Evolutionary conservation across 108 stramenopile genomes (phyloP).

Genomic region (Nitzschia sp.): DNA sequence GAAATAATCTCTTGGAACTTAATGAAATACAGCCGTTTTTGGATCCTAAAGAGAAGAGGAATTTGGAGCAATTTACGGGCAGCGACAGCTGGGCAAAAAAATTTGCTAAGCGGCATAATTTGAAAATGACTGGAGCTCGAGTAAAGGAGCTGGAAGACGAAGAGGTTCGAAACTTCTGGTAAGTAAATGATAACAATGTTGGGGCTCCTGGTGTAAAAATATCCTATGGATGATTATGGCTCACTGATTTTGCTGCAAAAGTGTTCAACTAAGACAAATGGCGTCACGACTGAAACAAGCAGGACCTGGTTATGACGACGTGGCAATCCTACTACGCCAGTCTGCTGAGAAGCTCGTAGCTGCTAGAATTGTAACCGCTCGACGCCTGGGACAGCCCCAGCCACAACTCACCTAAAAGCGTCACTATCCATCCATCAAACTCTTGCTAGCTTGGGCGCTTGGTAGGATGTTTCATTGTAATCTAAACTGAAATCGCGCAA

Average conservation of each 20-base stretch:
- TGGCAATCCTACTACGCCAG: constrained; percentile 22
- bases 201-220: neutral
- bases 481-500: no score
- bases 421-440: neutral
- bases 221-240: neutral
- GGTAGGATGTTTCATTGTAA: no score
- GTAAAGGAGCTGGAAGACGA: constrained; percentile 31
- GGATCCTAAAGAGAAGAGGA: constrained; percentile 35
- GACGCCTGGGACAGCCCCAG: constrained; percentile 8
- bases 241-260: neutral
- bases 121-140: constrained; percentile 35
- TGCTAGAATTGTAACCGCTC: constrained; percentile 11
- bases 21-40: constrained; percentile 33
- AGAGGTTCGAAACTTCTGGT: constrained; percentile 23
- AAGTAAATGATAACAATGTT: neutral
- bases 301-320: constrained; percentile 33
- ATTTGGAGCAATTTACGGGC: constrained; percentile 25
- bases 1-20: constrained; percentile 25
- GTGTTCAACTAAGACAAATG: constrained; percentile 27
- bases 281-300: constrained; percentile 29
- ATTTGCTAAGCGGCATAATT: constrained; percentile 32
- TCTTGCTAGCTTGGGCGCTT: no score
- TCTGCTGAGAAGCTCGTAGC: constrained; percentile 25
- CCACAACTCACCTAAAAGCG: constrained; percentile 8
- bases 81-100: constrained; percentile 46